Percentiles rank a stretch among this genome's conserved stretches.
Conservation (phyloP, 768 basidiomycete species). For the Psilocybe cubensis region DNA sequence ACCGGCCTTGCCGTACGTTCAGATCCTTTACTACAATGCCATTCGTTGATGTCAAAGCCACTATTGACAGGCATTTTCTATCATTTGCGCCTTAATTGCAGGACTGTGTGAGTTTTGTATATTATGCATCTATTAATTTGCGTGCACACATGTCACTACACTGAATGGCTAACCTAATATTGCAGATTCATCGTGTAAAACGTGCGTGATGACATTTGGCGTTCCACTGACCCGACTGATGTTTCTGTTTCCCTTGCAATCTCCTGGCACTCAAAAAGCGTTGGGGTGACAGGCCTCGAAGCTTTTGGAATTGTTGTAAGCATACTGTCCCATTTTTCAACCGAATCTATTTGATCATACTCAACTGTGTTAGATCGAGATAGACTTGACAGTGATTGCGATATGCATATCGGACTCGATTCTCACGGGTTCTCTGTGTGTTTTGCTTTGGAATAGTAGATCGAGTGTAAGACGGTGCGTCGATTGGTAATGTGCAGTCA, state of each 20-base stretch:
- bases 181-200: background rate
- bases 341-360: background rate
- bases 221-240: background rate
- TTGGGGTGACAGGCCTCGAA: background rate
- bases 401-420: constrained; percentile 4
- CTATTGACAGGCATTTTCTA: background rate
- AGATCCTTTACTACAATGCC: background rate
- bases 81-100: background rate
- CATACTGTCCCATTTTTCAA: no score
- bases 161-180: background rate
- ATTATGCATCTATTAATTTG: no score
- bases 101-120: background rate
- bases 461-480: background rate
- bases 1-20: background rate
- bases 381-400: background rate
- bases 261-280: background rate
- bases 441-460: background rate
- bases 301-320: background rate
- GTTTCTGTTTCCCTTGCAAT: background rate
- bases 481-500: background rate
- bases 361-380: background rate
- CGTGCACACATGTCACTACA: no score
- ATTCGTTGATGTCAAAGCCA: no score
- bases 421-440: background rate
- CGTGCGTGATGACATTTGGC: no score